Evolutionary conservation across 495 filamentous ascomycete species (phyloP).

Genomic region (Tetracladium setigerum): DNA sequence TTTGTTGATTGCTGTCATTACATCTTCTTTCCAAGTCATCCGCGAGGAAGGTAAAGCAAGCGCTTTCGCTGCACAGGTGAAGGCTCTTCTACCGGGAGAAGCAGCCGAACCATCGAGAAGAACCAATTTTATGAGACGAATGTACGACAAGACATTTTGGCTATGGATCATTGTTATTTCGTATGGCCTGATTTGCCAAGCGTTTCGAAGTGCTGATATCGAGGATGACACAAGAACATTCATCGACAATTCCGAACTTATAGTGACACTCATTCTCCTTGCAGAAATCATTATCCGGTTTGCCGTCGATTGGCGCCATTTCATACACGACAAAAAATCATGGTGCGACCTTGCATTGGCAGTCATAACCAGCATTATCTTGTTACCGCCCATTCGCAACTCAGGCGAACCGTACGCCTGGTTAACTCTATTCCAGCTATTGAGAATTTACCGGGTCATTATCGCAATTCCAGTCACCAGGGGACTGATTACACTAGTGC

Average conservation of each 20-base stretch:
- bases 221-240: slow-evolving; percentile 37
- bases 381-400: slow-evolving; percentile 72
- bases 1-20: slow-evolving; percentile 95
- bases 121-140: slow-evolving; percentile 50
- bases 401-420: slow-evolving; percentile 77
- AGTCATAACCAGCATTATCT: slow-evolving; percentile 74
- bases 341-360: slow-evolving; percentile 74
- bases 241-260: slow-evolving; percentile 58
- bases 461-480: slow-evolving; percentile 79
- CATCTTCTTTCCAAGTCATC: slow-evolving; percentile 96
- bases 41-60: slow-evolving; percentile 91
- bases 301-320: slow-evolving; percentile 66
- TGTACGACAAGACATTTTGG: slow-evolving; percentile 65
- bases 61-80: slow-evolving; percentile 77
- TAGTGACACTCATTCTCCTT: slow-evolving; percentile 72
- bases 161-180: slow-evolving; percentile 78
- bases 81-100: slow-evolving; percentile 29
- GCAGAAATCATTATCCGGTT: slow-evolving; percentile 80
- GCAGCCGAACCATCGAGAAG: slow-evolving; percentile 39
- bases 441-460: slow-evolving; percentile 88
- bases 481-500: slow-evolving; percentile 76
- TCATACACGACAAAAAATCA: slow-evolving; percentile 64
- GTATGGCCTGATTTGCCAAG: slow-evolving; percentile 67
- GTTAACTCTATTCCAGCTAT: slow-evolving; percentile 87
- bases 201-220: slow-evolving; percentile 71